Conservation (phyloP, 2,329 filamentous ascomycete species). For the Didymella lethalis region DNA sequence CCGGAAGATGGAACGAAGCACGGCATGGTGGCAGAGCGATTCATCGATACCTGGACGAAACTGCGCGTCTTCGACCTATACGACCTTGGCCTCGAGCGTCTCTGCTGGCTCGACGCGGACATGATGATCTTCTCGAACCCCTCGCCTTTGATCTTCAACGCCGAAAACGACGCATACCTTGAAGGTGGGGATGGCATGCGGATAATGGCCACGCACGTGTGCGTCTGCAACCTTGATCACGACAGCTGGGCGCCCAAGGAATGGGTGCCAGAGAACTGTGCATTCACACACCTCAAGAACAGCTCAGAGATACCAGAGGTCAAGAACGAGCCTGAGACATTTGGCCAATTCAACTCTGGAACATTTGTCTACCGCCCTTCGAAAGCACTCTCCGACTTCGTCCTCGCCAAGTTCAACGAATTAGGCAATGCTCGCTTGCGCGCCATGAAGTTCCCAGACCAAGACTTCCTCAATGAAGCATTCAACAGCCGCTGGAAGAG, state of each 20-base stretch:
- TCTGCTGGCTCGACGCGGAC: constrained; percentile 63
- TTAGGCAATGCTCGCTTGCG: constrained; percentile 47
- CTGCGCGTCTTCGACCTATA: constrained; percentile 61
- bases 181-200: constrained; percentile 37
- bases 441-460: constrained; percentile 61
- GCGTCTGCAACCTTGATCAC: constrained; percentile 61
- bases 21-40: constrained; percentile 59
- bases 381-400: constrained; percentile 48
- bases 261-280: constrained; percentile 60
- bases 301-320: constrained; percentile 46
- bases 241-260: constrained; percentile 60
- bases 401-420: constrained; percentile 53
- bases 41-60: constrained; percentile 64
- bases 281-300: constrained; percentile 54
- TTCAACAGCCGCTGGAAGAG: constrained; percentile 56
- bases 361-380: constrained; percentile 61
- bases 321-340: constrained; percentile 46
- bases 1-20: constrained; percentile 38
- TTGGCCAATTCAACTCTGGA: constrained; percentile 60
- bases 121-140: constrained; percentile 59
- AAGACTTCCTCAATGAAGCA: constrained; percentile 62
- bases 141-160: constrained; percentile 51
- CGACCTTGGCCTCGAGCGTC: constrained; percentile 42
- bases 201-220: constrained; percentile 60
- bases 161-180: constrained; percentile 45